Conservation (phyloP, 202 grass and related monocot species). For the Thinopyrum obtusiflorum region DNA sequence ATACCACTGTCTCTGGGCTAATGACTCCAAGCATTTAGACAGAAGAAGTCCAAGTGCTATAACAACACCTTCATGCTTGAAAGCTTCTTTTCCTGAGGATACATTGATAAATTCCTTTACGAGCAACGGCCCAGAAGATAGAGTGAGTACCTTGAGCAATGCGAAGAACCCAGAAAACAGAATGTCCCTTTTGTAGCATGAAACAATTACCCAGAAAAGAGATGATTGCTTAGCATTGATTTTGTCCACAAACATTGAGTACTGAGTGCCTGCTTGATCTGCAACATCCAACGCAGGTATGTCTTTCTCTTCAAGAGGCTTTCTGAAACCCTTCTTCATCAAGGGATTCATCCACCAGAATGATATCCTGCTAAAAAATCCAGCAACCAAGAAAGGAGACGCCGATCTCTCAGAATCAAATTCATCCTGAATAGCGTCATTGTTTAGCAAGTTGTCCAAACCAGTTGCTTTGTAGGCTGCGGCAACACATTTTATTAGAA, state of each 20-base stretch:
- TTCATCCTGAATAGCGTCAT: neutral
- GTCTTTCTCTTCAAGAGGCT: conserved; percentile 43
- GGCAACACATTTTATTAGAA: neutral
- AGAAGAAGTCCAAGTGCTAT: conserved; percentile 12
- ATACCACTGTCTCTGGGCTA: conserved; percentile 42
- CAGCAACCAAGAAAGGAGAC: conserved; percentile 31
- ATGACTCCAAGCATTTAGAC: conserved; percentile 46
- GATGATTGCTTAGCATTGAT: conserved; percentile 25
- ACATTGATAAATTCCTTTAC: conserved; percentile 48
- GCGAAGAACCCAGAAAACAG: conserved; percentile 43
- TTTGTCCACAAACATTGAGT: conserved; percentile 27
- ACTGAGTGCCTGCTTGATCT: conserved; percentile 30
- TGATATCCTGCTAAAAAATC: conserved; percentile 38
- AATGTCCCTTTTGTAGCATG: conserved; percentile 47
- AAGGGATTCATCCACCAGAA: conserved; percentile 51
- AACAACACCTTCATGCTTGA: neutral
- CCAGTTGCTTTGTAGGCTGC: conserved; percentile 4
- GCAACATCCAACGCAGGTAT: conserved; percentile 30
- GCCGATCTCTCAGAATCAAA: conserved; percentile 5
- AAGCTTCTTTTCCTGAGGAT: conserved; percentile 5
- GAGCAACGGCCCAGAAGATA: conserved; percentile 45
- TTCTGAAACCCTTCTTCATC: conserved; percentile 41
- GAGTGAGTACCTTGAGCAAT: conserved; percentile 45
- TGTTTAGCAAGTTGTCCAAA: conserved; percentile 11
- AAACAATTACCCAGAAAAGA: conserved; percentile 40